These are phyloP conservation scores for Porodaedalea pini DNA, from an alignment of 1,284 basidiomycete species.

Conservation along the genomic window DNA sequence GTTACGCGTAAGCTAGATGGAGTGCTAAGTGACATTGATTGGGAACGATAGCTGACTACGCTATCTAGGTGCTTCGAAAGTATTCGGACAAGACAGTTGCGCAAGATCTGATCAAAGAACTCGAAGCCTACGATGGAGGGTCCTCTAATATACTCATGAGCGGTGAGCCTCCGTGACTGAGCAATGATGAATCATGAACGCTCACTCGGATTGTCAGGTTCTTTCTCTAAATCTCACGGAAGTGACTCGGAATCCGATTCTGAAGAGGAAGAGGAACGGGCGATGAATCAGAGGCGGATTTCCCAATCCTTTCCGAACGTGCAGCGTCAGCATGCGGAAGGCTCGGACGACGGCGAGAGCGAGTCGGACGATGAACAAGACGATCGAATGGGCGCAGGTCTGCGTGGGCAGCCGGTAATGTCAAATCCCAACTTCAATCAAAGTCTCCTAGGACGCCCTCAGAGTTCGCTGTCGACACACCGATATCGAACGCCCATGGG, in stretches of 20 bases:
- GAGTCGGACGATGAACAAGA: conserved; percentile 48
- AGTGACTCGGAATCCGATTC: conserved; percentile 64
- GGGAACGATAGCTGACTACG: background rate
- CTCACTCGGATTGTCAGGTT: conserved; percentile 33
- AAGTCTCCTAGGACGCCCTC: conserved; percentile 50
- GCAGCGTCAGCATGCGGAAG: conserved; percentile 16
- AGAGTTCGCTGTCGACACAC: conserved; percentile 68
- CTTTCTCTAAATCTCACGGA: conserved; percentile 44
- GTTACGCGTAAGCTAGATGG: conserved; percentile 72
- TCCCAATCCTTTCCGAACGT: conserved; percentile 21
- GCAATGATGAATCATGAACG: background rate
- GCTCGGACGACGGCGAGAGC: conserved; percentile 31
- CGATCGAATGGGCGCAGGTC: conserved; percentile 32
- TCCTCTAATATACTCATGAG: conserved; percentile 45
- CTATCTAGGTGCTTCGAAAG: conserved; percentile 66
- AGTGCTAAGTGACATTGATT: too few species aligned
- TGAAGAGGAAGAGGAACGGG: conserved; percentile 14
- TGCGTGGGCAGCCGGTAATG: conserved; percentile 8
- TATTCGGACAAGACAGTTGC: conserved; percentile 82
- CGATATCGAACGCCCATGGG: conserved; percentile 71
- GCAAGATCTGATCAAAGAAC: conserved; percentile 71
- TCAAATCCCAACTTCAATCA: conserved; percentile 32
- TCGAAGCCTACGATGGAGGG: conserved; percentile 65
- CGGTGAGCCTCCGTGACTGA: conserved; percentile 42
- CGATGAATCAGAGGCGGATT: conserved; percentile 2